These are phyloP conservation scores for Alternaria arborescens DNA, from an alignment of 2,329 filamentous ascomycete genomes.

Conservation along the genomic window DNA sequence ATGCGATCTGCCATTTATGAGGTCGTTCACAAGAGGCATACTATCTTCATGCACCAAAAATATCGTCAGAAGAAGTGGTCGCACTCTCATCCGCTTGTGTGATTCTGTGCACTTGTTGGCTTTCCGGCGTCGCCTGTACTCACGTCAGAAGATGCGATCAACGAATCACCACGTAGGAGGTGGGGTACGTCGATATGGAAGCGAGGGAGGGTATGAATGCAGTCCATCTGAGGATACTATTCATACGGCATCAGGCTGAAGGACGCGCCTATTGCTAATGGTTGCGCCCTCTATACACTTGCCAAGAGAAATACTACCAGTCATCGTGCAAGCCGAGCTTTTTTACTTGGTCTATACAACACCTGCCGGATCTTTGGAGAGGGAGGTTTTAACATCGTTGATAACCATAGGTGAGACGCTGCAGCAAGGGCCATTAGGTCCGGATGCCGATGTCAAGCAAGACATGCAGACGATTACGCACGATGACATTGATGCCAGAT, in stretches of 20 bases:
- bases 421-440: background rate
- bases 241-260: conserved; percentile 15
- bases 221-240: background rate
- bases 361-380: background rate
- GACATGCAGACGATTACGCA: background rate
- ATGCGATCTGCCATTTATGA: background rate
- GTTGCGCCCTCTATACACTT: conserved; percentile 11
- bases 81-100: background rate
- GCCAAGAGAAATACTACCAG: conserved; percentile 10
- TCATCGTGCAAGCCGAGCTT: conserved; percentile 5
- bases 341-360: background rate
- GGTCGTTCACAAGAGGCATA: background rate
- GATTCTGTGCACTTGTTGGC: background rate
- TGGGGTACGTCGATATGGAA: background rate
- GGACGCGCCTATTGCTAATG: background rate
- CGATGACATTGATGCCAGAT: conserved; percentile 12
- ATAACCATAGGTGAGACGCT: background rate
- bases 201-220: background rate
- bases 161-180: background rate
- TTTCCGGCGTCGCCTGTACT: background rate
- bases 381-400: background rate
- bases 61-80: background rate
- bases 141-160: background rate
- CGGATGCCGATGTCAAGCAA: background rate
- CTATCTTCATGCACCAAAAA: no score